A percentile compares a stretch with the other conserved stretches of the same genome.
These are phyloP conservation scores for Chrysoporthe puriensis DNA, from an alignment of 2,329 filamentous ascomycete genomes.

Conservation along the genomic window DNA sequence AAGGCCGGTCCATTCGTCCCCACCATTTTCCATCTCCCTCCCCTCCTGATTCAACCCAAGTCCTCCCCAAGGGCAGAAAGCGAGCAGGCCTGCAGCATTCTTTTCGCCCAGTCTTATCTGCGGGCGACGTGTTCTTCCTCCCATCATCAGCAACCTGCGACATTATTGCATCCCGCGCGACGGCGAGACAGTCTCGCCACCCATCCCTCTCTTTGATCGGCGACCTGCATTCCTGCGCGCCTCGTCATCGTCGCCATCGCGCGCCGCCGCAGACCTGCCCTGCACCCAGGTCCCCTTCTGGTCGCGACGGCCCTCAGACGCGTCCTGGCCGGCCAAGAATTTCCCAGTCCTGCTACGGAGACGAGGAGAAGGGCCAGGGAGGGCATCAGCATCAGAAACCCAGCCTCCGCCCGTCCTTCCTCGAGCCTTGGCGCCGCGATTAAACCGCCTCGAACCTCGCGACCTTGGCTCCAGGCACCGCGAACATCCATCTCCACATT, in stretches of 20 bases:
- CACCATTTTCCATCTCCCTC: constrained; percentile 26
- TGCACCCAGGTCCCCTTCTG: constrained; percentile 17
- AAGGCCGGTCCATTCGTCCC: constrained; percentile 7
- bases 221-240: constrained; percentile 19
- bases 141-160: constrained; percentile 1
- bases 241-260: constrained; percentile 17
- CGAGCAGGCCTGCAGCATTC: constrained; percentile 23
- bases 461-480: constrained; percentile 20
- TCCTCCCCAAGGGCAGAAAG: constrained; percentile 8
- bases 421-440: constrained; percentile 7
- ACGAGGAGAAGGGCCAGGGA: neutral
- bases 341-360: neutral
- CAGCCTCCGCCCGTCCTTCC: constrained; percentile 2
- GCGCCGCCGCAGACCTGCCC: constrained; percentile 16
- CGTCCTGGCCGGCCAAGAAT: constrained; percentile 18
- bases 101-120: constrained; percentile 18
- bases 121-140: constrained; percentile 15
- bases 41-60: constrained; percentile 16
- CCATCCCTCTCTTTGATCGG: constrained; percentile 13
- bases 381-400: neutral
- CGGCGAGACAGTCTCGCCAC: constrained; percentile 9
- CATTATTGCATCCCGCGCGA: constrained; percentile 1
- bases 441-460: constrained; percentile 13
- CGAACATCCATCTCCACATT: constrained; percentile 31
- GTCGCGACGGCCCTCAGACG: constrained; percentile 15